A percentile compares a stretch with the other conserved stretches of the same genome.
Evolutionary conservation across 1,139 yeast genomes (phyloP).

Genomic region (Zygotorulaspora mrakii): DNA sequence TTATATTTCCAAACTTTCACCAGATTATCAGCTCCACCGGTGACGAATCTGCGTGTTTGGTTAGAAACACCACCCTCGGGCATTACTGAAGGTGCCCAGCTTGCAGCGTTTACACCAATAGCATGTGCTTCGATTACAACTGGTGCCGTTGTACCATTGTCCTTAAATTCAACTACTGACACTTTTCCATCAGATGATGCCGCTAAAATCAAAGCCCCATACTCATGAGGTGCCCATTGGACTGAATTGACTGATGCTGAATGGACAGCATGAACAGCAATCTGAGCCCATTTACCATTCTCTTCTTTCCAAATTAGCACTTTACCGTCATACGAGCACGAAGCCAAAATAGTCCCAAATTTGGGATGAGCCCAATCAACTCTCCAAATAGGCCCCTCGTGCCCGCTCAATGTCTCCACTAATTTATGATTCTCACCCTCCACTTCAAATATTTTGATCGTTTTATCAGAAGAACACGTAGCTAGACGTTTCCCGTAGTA

Average conservation of each 20-base stretch:
- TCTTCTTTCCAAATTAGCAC: constrained; percentile 96
- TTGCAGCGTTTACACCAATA: constrained; percentile 88
- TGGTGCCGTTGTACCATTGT: constrained; percentile 76
- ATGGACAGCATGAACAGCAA: constrained; percentile 84
- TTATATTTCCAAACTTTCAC: constrained; percentile 87
- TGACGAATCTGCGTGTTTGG: constrained; percentile 64
- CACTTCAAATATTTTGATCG: constrained; percentile 86
- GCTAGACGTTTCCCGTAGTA: constrained; percentile 95
- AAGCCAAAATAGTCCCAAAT: constrained; percentile 90
- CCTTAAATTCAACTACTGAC: constrained; percentile 86
- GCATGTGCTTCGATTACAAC: constrained; percentile 65
- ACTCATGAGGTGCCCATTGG: constrained; percentile 96
- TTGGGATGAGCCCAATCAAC: constrained; percentile 99
- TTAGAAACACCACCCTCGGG: constrained; percentile 37
- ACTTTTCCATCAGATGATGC: constrained; percentile 92
- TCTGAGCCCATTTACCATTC: constrained; percentile 80
- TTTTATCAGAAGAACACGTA: constrained; percentile 91
- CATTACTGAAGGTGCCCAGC: constrained; percentile 78
- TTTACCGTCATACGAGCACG: constrained; percentile 93
- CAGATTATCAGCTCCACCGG: constrained; percentile 93
- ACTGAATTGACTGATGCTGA: constrained; percentile 93
- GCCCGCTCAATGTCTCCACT: constrained; percentile 77
- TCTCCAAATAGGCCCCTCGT: constrained; percentile 99
- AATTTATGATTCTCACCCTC: constrained; percentile 79
- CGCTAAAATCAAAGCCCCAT: constrained; percentile 86